Percentiles rank a stretch among this genome's conserved stretches.
phyloP scores from a whole-genome alignment of 2,329 filamentous ascomycete species.

The Chaetomiaceae sp. region DNA sequence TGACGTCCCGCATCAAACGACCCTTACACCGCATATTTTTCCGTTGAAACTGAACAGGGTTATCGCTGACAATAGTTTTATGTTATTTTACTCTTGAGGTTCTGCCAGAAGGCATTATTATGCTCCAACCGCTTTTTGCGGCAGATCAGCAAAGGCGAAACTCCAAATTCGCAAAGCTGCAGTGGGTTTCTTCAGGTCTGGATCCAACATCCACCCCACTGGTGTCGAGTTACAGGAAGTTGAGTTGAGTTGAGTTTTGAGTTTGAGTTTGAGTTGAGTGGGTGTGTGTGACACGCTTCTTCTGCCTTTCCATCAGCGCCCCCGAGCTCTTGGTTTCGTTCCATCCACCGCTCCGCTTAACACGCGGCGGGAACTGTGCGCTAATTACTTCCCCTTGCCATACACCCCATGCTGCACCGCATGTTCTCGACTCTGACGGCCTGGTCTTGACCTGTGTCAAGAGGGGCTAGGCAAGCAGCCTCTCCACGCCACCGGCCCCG shows the following conservation, averaged over 20 bases:
- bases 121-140: too few relatives aligned
- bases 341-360: neutral
- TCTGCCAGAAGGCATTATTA: too few relatives aligned
- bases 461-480: slow-evolving; percentile 9
- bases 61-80: neutral
- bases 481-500: slow-evolving; percentile 10
- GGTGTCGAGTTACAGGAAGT: neutral
- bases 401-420: neutral
- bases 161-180: too few relatives aligned
- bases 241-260: too few relatives aligned
- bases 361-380: neutral
- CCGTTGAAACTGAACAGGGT: neutral
- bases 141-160: too few relatives aligned
- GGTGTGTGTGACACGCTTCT: neutral
- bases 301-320: neutral
- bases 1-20: neutral
- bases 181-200: too few relatives aligned
- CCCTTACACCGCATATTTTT: slow-evolving; percentile 1
- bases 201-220: neutral
- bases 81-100: too few relatives aligned
- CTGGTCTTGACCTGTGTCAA: too few relatives aligned
- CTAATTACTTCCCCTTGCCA: slow-evolving; percentile 6
- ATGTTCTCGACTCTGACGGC: neutral
- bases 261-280: too few relatives aligned
- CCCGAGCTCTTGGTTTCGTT: neutral